Base-by-base conservation (phyloP, 2,329 filamentous ascomycete species). In the Fusarium nygamai region DNA sequence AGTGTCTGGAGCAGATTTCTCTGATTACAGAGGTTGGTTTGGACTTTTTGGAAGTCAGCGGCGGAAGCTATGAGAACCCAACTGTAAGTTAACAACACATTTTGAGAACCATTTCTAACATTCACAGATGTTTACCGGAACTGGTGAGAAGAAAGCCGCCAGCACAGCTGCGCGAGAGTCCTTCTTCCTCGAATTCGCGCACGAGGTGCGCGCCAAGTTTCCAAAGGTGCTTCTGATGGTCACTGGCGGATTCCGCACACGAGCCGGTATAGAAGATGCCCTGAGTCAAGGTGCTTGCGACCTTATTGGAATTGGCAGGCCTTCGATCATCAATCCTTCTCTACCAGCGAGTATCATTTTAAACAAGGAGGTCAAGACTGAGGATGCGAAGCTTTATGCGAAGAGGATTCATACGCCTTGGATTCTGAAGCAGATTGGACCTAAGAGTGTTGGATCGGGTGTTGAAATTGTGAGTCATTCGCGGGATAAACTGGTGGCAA, bases 31-130 rank as follows among this genome's bases (percentile, higher is more conserved):
- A 81, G 10, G 85, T 84, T 44, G 88, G 83, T 10, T 81, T 93
- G 4, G 92, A 94, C 80, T 93, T 93, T 72, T 81, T 94, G 5
- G 92, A 94, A 80, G 86, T 94, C 33, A 90, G 87, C 24, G 92
- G 92, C 1, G 92, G 92, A 0, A 88, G 80, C 0, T 91, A 88
- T 71, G 88, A 91, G 74, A 80, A 90, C 63, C 85, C 89, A 0
- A 76, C 72, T 58, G 87, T 89, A 76, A 59, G 78, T 4, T 8
- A 12, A 6, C 1, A 0, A 8, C 19, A 8, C 1, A 61, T 75
- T 43, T 13, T 33, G 22, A 17, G 31, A 8, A 17, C 24, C 3
- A 0, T 16, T 36, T 39, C 44, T 59, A 71, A 60, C 36, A 75
- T 17, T 0, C 31, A 12, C 54, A 83, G 77, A 85, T 87, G 82